phyloP scores from a whole-genome alignment of 1,284 basidiomycete species.

The Microbotryomycetes sp. region DNA sequence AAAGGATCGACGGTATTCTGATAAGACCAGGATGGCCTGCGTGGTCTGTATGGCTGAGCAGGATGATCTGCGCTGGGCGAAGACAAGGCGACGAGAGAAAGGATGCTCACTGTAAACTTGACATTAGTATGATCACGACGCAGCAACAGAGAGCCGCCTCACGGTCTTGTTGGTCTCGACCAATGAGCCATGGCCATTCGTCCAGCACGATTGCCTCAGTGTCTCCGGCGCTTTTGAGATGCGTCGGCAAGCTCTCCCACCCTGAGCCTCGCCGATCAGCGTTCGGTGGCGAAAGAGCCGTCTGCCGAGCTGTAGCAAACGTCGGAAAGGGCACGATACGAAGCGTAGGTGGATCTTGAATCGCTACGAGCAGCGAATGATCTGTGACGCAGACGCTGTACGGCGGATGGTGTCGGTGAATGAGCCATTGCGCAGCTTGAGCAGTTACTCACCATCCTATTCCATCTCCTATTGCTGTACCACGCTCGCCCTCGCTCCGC shows the following conservation, averaged over 20 bases:
- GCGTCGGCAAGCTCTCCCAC: conserved; percentile 10
- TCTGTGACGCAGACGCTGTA: conserved; percentile 27
- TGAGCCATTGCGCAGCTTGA: background rate
- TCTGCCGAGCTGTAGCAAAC: conserved; percentile 3
- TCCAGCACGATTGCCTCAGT: conserved; percentile 17
- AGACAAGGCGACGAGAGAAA: conserved; percentile 4
- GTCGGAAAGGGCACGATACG: conserved; percentile 31
- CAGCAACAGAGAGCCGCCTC: no score
- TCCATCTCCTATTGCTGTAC: conserved; percentile 20
- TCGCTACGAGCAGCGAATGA: conserved; percentile 24
- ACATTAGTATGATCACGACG: background rate
- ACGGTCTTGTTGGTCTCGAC: conserved; percentile 14
- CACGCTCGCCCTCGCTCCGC: conserved; percentile 14
- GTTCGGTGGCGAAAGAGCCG: background rate
- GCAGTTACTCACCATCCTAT: conserved; percentile 13
- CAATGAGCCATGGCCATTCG: conserved; percentile 28
- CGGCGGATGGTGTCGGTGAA: no score
- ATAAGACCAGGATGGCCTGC: background rate
- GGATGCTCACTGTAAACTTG: conserved; percentile 10
- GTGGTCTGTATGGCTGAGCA: background rate
- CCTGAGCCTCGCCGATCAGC: conserved; percentile 9
- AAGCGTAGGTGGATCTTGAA: conserved; percentile 30
- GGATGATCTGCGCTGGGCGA: background rate
- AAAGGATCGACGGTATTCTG: background rate
- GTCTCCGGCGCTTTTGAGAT: background rate